phyloP scores from a whole-genome alignment of 805 yeast species.

The Candida alai region DNA sequence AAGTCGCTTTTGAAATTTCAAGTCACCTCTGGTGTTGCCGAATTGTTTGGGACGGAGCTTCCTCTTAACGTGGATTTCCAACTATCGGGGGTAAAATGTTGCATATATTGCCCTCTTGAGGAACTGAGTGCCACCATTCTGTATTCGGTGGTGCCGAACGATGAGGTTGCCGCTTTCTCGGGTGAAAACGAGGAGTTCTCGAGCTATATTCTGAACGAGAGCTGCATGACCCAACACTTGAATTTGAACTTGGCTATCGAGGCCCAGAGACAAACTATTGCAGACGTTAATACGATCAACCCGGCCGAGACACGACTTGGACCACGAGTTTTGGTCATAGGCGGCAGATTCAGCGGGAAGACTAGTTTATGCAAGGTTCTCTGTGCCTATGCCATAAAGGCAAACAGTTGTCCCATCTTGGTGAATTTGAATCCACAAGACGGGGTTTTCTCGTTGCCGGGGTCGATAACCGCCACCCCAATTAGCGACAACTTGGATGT shows the following conservation, averaged over 20 bases:
- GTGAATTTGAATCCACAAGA: slow-evolving; percentile 76
- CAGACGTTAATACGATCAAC: slow-evolving; percentile 18
- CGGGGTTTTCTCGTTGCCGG: slow-evolving; percentile 75
- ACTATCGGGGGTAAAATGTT: slow-evolving; percentile 35
- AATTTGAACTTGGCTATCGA: slow-evolving; percentile 78
- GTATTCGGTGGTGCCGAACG: slow-evolving; percentile 6
- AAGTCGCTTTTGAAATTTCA: slow-evolving; percentile 48
- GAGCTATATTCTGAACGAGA: slow-evolving; percentile 70
- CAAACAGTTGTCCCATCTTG: slow-evolving; percentile 61
- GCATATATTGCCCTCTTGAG: slow-evolving; percentile 41
- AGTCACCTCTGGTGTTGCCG: slow-evolving; percentile 69
- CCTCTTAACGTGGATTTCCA: slow-evolving; percentile 57
- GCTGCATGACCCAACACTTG: slow-evolving; percentile 58
- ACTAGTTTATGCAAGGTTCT: slow-evolving; percentile 68
- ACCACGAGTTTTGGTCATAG: slow-evolving; percentile 69
- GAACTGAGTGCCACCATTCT: slow-evolving; percentile 50
- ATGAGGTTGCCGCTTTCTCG: slow-evolving; percentile 8
- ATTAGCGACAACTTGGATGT: slow-evolving; percentile 77
- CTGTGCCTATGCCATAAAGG: slow-evolving; percentile 70
- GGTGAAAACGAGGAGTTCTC: slow-evolving; percentile 37
- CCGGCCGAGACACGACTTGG: slow-evolving; percentile 32
- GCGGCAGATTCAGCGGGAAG: slow-evolving; percentile 74
- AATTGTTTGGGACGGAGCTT: slow-evolving; percentile 89
- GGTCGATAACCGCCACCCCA: slow-evolving; percentile 79
- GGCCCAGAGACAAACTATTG: slow-evolving; percentile 35